Evolutionary conservation across 768 basidiomycete genomes (phyloP), one percentile per base, ranked within the genome.

Genomic region (Amanita pseudoporphyria): DNA sequence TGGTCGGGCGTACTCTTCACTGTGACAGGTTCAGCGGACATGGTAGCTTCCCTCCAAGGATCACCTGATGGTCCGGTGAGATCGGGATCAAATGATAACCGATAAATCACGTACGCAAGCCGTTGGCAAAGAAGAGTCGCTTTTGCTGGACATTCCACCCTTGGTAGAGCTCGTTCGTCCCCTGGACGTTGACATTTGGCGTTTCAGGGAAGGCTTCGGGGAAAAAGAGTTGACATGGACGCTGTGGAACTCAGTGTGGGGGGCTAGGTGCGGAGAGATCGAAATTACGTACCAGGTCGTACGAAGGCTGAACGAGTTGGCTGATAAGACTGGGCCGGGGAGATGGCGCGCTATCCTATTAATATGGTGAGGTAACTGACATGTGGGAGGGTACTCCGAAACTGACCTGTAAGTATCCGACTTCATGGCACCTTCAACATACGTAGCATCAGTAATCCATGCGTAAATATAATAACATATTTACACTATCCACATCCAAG

Each of bases 401-500:
- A 43, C 60, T 31, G 30, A 71, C 70, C 65, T 78, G 75, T 16
- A 76, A 62, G 55, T 64, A 84, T 28, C 85, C 85, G 1, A 87
- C 71, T 64, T 87, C 74, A 56, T 82, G 84, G 58, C 85, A 87
- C 4, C 81, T 83, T n/a, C 51, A 42, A 21, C 18, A 51, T 32
- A 14, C 6, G 18, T 12, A 16, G 22, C 22, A 26, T n/a, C 26
- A 43, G 22, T 16, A 33, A 14, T n/a, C n/a, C n/a, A n/a, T n/a
- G n/a, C 35, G 16, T 3, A 5, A 16, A 53, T 28, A n/a, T n/a
- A 18, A 39, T 47, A 24, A 14, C 19, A 16, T 18, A 39, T 14
- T 51, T 63, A 74, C 81, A 81, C 75, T 57, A 84, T 77, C 85
- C 85, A 87, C 50, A 67, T 63, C 84, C 84, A 88, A 3, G 84